Base-by-base conservation (phyloP, 2,329 filamentous ascomycete genomes). In the Colletotrichum zoysiae region DNA sequence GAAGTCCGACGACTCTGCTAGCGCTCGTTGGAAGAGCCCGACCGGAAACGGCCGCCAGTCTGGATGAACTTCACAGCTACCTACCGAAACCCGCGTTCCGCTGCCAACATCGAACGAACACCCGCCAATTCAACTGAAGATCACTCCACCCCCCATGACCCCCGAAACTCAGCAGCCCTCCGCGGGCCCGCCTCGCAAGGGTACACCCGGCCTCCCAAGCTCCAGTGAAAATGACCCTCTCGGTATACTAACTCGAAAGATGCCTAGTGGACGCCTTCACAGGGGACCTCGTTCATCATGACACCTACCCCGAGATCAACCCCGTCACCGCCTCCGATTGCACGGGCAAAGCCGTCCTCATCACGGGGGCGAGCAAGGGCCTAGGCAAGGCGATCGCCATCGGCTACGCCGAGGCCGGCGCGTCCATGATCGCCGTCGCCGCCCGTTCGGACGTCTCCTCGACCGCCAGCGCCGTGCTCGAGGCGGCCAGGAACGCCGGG, bases 341-440 rank as follows among this genome's bases (percentile, higher is more conserved):
- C 40, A 63, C 76, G 5, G 80, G 80, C 7, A 82, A 81, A 63
- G 77, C 78, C 9, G 78, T 84, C 57, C 82, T 91, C 69, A 84
- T 91, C 62, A 88, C 84, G 0, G 89, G 88, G 11, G 88, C 85
- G 0, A 86, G 85, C 3, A 85, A 84, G 50, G 88, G 88, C 3
- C 84, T 90, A 46, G 89, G 89, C 7, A 81, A 81, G 3, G 83
- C 84, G 18, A 87, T 85, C 4, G 88, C 88, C 1, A 76, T 87
- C n/a, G 85, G 86, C 12, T 91, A 85, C 75, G 89, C 88, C 26
- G 80, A 80, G 74, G 88, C 88, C 5, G 86, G 86, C 5, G 86
- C 84, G 40, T 82, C 84, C 0, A 77, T 79, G 38, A 87, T 92
- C 67, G 85, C 85, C 20, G 80, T 91, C 26, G 84, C 81, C 8